Evolutionary conservation across 805 yeast genomes (phyloP).

Genomic region (Jamesozyma hellenica): DNA sequence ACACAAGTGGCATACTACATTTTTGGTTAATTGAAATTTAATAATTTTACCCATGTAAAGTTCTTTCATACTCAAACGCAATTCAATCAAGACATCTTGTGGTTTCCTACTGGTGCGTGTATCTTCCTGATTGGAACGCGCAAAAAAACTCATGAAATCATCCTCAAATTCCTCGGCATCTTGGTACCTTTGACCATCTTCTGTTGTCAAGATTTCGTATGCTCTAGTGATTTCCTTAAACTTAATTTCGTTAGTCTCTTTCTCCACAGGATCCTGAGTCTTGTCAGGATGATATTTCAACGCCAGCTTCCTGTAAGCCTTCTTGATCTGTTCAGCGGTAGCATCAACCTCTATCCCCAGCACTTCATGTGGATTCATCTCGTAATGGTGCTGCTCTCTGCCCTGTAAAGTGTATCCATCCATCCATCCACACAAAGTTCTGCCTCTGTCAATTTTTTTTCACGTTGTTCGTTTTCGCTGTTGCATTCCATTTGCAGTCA

Average conservation of each 20-base stretch:
- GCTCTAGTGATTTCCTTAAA: slow-evolving; percentile 84
- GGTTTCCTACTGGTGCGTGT: background rate
- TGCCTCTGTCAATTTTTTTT: too few relatives aligned
- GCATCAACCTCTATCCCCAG: slow-evolving; percentile 64
- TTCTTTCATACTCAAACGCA: slow-evolving; percentile 61
- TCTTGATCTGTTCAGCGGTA: slow-evolving; percentile 59
- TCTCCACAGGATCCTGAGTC: slow-evolving; percentile 48
- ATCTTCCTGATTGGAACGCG: slow-evolving; percentile 5
- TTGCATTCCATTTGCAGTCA: too few relatives aligned
- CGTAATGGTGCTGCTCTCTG: background rate
- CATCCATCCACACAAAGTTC: background rate
- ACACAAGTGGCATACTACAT: slow-evolving; percentile 63
- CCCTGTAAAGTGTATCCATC: background rate
- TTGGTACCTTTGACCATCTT: slow-evolving; percentile 28
- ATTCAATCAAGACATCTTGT: slow-evolving; percentile 9
- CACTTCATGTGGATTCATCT: slow-evolving; percentile 40
- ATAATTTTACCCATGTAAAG: slow-evolving; percentile 72
- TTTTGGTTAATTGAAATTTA: slow-evolving; percentile 61
- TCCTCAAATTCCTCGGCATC: slow-evolving; percentile 40
- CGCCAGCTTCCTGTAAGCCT: slow-evolving; percentile 79
- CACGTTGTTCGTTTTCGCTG: too few relatives aligned
- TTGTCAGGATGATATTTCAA: slow-evolving; percentile 84
- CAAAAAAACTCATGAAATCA: slow-evolving; percentile 68
- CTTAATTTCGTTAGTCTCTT: slow-evolving; percentile 61
- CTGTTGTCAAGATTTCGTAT: slow-evolving; percentile 73